phyloP scores from a whole-genome alignment of 345 rosid species.

The Eucalyptus curtisii region DNA sequence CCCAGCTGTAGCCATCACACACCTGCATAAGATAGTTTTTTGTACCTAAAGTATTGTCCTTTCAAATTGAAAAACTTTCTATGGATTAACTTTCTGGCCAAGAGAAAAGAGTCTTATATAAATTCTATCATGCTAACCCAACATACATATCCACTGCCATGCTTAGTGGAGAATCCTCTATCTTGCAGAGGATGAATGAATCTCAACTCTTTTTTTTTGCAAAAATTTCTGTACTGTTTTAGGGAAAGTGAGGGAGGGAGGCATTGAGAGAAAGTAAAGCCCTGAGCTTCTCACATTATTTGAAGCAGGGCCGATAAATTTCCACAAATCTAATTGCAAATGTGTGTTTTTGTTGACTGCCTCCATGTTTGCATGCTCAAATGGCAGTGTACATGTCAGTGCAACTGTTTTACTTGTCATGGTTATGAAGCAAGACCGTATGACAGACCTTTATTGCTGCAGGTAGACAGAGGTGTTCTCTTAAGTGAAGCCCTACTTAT shows the following conservation, averaged over 20 bases:
- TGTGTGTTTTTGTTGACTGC: not conserved
- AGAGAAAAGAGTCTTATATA: too few relatives aligned
- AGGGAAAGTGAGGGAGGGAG: not conserved
- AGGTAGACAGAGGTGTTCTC: conserved; percentile 39
- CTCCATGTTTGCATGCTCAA: not conserved
- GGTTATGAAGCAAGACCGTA: not conserved
- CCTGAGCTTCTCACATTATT: not conserved
- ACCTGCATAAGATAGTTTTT: too few relatives aligned
- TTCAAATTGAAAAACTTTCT: too few relatives aligned
- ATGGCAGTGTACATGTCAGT: not conserved
- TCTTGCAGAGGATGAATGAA: not conserved
- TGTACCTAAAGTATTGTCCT: too few relatives aligned
- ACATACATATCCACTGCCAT: too few relatives aligned
- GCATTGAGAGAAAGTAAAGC: not conserved
- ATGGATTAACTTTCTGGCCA: too few relatives aligned
- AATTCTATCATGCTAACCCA: too few relatives aligned
- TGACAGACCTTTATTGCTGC: not conserved
- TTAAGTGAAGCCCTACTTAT: conserved; percentile 28
- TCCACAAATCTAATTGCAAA: not conserved
- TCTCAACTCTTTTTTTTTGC: not conserved
- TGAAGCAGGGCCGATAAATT: not conserved
- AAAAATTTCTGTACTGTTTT: not conserved
- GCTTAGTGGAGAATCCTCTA: too few relatives aligned
- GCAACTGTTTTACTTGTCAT: not conserved
- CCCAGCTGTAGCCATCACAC: too few relatives aligned